phyloP scores from a whole-genome alignment of 2,329 filamentous ascomycete genomes.

The Elsinoe perseae region DNA sequence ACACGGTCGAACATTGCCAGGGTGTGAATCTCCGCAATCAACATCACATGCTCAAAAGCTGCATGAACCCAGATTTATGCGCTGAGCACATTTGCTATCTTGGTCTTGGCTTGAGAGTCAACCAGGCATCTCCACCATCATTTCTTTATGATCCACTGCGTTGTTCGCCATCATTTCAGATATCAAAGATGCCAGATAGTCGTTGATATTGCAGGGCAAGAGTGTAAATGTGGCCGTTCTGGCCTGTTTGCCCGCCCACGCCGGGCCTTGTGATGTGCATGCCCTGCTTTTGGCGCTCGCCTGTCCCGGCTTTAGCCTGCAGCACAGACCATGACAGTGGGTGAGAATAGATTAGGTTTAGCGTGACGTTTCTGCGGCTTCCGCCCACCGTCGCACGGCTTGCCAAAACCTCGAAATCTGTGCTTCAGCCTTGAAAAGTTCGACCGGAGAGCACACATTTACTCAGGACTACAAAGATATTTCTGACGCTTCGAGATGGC shows the following conservation, averaged over 20 bases:
- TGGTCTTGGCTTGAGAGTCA: neutral
- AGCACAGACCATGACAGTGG: neutral
- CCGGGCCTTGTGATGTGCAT: neutral
- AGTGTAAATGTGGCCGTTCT: slow-evolving; percentile 5
- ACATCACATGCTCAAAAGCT: slow-evolving; percentile 3
- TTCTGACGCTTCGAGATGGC: slow-evolving; percentile 48
- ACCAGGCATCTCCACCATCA: neutral
- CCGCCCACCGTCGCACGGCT: slow-evolving; percentile 9
- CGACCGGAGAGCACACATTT: slow-evolving; percentile 20
- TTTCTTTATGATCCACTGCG: neutral
- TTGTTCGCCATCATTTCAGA: neutral
- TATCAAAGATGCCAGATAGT: slow-evolving; percentile 8
- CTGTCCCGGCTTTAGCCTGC: neutral
- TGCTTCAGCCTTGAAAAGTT: slow-evolving; percentile 3
- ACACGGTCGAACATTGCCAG: neutral
- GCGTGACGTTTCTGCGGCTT: slow-evolving; percentile 1
- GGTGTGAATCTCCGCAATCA: neutral
- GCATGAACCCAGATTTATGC: neutral
- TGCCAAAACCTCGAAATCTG: slow-evolving; percentile 13
- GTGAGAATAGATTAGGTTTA: neutral
- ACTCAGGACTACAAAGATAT: slow-evolving; percentile 18
- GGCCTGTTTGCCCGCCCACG: neutral
- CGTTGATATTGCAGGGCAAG: neutral
- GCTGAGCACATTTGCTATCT: slow-evolving; percentile 4
- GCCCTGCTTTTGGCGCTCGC: neutral